Evolutionary conservation across 768 basidiomycete species (phyloP).

Genomic region (Mycena filopes): DNA sequence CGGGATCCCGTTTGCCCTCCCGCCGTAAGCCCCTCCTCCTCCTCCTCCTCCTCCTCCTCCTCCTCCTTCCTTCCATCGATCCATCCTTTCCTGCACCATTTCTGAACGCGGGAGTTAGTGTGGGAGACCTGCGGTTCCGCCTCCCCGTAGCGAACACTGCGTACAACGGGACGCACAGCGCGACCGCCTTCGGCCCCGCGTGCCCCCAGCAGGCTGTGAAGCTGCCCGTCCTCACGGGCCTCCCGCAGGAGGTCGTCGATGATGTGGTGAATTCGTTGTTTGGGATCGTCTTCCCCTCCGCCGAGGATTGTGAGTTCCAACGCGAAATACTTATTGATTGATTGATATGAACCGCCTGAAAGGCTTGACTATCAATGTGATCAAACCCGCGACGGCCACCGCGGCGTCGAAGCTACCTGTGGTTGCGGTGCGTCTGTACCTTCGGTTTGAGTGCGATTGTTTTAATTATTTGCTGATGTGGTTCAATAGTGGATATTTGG

Average conservation of each 20-base stretch:
- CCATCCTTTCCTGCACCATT: too few relatives aligned
- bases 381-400: slow-evolving; percentile 54
- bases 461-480: too few relatives aligned
- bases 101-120: slow-evolving; percentile 29
- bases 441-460: too few relatives aligned
- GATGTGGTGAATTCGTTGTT: slow-evolving; percentile 45
- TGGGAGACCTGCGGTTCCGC: slow-evolving; percentile 53
- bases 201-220: slow-evolving; percentile 58
- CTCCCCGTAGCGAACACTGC: slow-evolving; percentile 50
- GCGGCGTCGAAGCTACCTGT: slow-evolving; percentile 61
- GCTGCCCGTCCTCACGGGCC: slow-evolving; percentile 47
- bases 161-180: slow-evolving; percentile 50
- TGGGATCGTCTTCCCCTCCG: slow-evolving; percentile 42
- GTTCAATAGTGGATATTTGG: slow-evolving; percentile 58
- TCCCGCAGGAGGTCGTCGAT: slow-evolving; percentile 47
- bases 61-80: too few relatives aligned
- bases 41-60: neutral
- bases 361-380: slow-evolving; percentile 66
- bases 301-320: slow-evolving; percentile 59
- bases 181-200: slow-evolving; percentile 52
- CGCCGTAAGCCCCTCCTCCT: slow-evolving; percentile 54
- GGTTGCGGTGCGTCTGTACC: slow-evolving; percentile 59
- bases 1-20: slow-evolving; percentile 66
- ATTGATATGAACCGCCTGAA: neutral
- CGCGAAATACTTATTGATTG: neutral